Base-by-base conservation (phyloP, 1,284 basidiomycete genomes). In the Ustilago lituana region DNA sequence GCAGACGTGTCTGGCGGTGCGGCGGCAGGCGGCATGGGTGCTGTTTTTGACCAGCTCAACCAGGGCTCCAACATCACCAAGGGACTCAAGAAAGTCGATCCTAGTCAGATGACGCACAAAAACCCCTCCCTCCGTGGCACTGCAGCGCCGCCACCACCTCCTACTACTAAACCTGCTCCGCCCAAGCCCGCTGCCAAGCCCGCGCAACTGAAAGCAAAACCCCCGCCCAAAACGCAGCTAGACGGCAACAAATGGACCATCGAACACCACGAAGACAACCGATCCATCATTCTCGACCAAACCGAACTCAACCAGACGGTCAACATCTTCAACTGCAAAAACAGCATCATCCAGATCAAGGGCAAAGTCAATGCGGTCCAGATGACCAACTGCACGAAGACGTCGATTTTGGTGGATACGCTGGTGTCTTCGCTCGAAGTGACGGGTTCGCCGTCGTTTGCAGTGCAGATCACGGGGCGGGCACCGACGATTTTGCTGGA, bases 21-120 rank as follows among this genome's bases (percentile, higher is more conserved):
- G 7, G 75, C 85, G 7, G 74, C 85, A 15, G 84, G 82, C 12
- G 91, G 92, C 19, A 87, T 90, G 56, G 88, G 88, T 12, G 92
- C 93, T 5, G 91, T 99, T n/a, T 95, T 99, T 63, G 91, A 92
- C 1, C 88, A 93, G 64, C 85, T 99, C 50, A 98, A 98, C 82
- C 88, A 90, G 57, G 95, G 96, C 12, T 91, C 89, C 60, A 89
- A 90, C 14, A 89, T 98, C 53, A 98, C 95, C 8, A 92, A 91
- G 76, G 89, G 91, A 7, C 83, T 99, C 73, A 89, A 91, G 74
- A 98, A 96, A 83, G 96, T 99, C 17, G 93, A 96, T 82, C 89
- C 90, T 84, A 94, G 91, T 73, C 89, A 97, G 83, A 95, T 95
- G 94, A 98, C 94, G 7, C 96, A 99, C 86, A 98, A 99, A 87